A percentile compares a stretch with the other conserved stretches of the same genome.
These are phyloP conservation scores for Suhomyces prunicola DNA, from an alignment of 805 yeast species.

Conservation along the genomic window DNA sequence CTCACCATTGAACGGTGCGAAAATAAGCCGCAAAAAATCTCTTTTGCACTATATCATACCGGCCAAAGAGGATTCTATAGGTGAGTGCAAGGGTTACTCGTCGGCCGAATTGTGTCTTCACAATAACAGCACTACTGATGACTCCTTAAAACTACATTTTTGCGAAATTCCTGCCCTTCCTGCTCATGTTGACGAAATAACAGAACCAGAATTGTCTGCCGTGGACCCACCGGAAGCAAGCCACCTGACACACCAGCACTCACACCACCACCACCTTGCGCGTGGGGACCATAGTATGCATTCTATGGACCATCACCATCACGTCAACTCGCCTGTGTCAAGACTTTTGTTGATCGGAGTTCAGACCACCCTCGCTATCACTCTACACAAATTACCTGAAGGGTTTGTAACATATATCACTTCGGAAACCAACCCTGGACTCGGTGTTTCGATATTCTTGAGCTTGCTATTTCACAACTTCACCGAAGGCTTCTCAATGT, in stretches of 20 bases:
- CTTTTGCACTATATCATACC: constrained; percentile 26
- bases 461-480: constrained; percentile 87
- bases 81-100: constrained; percentile 49
- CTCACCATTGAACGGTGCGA: constrained; percentile 1
- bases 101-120: constrained; percentile 37
- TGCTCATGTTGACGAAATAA: constrained; percentile 2
- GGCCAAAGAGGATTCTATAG: constrained; percentile 23
- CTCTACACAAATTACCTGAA: constrained; percentile 91
- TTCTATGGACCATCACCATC: constrained; percentile 67
- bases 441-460: constrained; percentile 79
- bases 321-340: constrained; percentile 71
- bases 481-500: constrained; percentile 92
- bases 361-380: constrained; percentile 84
- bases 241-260: constrained; percentile 1
- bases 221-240: neutral
- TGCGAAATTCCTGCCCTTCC: constrained; percentile 39
- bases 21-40: constrained; percentile 15
- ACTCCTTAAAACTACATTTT: constrained; percentile 26
- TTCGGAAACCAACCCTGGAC: constrained; percentile 54
- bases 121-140: constrained; percentile 1
- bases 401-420: constrained; percentile 88
- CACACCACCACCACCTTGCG: constrained; percentile 4
- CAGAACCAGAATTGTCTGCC: neutral
- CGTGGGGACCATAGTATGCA: constrained; percentile 24
- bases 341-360: constrained; percentile 81